Conservation (phyloP, 805 yeast species). For the Candida easanensis region DNA sequence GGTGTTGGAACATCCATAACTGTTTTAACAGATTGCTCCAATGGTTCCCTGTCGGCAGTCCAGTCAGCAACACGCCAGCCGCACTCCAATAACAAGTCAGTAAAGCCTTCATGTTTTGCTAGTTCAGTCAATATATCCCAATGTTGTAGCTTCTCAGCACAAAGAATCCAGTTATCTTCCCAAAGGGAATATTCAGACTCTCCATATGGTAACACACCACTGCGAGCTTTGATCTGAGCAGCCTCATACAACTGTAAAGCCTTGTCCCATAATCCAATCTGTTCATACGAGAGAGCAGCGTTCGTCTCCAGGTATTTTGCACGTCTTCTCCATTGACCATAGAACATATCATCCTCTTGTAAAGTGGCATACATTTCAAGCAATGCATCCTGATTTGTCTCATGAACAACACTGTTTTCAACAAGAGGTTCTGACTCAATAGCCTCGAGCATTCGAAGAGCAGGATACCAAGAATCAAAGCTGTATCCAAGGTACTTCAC, state of each 20-base stretch:
- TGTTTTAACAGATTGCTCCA: slow-evolving; percentile 90
- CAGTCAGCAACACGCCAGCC: slow-evolving; percentile 99
- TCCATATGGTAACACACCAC: slow-evolving; percentile 92
- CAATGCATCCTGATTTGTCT: slow-evolving; percentile 85
- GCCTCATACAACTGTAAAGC: slow-evolving; percentile 93
- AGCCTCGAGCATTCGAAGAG: slow-evolving; percentile 79
- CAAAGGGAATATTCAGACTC: slow-evolving; percentile 93
- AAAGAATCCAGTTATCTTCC: slow-evolving; percentile 98
- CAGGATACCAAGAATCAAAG: slow-evolving; percentile 88
- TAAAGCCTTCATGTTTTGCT: slow-evolving; percentile 97
- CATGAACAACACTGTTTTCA: slow-evolving; percentile 73
- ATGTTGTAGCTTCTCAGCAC: slow-evolving; percentile 95
- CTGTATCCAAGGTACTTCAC: slow-evolving; percentile 84
- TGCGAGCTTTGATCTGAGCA: slow-evolving; percentile 94
- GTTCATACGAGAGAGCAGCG: slow-evolving; percentile 90
- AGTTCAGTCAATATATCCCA: slow-evolving; percentile 97
- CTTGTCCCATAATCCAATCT: slow-evolving; percentile 90
- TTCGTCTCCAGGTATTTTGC: slow-evolving; percentile 93
- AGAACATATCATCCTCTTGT: slow-evolving; percentile 95
- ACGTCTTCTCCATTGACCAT: slow-evolving; percentile 96
- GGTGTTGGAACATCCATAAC: slow-evolving; percentile 99
- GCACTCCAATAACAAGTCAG: slow-evolving; percentile 92
- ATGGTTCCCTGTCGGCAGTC: slow-evolving; percentile 91
- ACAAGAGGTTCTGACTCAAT: slow-evolving; percentile 55
- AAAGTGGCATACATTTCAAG: slow-evolving; percentile 84